These are phyloP conservation scores for Cystobasidium tubakii DNA, from an alignment of 768 basidiomycete species.

Conservation along the genomic window DNA sequence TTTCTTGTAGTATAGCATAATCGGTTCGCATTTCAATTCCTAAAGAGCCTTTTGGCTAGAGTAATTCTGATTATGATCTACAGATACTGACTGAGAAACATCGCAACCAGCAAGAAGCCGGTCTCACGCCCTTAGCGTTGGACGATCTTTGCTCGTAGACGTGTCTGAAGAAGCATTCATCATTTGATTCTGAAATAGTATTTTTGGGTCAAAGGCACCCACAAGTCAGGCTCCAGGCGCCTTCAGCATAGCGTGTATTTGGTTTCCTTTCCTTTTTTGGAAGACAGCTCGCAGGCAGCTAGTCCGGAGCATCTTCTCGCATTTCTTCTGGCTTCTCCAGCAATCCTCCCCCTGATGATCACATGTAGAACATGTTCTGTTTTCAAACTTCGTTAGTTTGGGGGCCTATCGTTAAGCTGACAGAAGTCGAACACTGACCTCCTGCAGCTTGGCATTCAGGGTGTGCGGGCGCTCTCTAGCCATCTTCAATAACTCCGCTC, in stretches of 20 bases:
- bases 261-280: background rate
- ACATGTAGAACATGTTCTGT: conserved; percentile 8
- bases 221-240: background rate
- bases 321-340: background rate
- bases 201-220: background rate
- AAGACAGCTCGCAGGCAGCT: background rate
- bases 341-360: background rate
- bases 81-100: background rate
- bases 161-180: background rate
- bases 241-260: background rate
- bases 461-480: background rate
- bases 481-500: background rate
- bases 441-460: background rate
- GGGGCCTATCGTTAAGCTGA: too few species aligned
- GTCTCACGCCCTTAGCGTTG: too few species aligned
- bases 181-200: background rate
- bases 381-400: background rate
- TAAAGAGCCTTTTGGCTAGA: background rate
- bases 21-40: background rate
- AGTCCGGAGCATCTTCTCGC: background rate
- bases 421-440: background rate
- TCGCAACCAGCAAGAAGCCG: too few species aligned
- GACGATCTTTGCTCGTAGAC: background rate
- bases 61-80: background rate
- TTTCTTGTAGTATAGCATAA: background rate